Conservation (phyloP, 441 rosid genomes). For the Erodium texanum region DNA sequence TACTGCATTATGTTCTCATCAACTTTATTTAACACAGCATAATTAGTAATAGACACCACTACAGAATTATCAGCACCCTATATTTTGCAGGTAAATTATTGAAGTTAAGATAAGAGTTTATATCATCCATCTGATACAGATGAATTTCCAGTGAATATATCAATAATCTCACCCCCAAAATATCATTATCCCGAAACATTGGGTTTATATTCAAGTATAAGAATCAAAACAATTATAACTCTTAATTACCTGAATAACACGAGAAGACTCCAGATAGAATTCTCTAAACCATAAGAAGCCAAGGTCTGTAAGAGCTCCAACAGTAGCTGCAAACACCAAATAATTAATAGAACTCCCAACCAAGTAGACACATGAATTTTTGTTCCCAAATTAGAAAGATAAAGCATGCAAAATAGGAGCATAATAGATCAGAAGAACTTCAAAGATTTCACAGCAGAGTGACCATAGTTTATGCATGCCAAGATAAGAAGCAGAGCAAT, state of each 20-base stretch:
- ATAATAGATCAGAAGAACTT: no score
- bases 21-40: conserved; percentile 1
- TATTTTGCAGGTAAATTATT: neutral
- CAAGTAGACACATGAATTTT: conserved; percentile 7
- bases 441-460: no score
- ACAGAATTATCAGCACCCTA: neutral
- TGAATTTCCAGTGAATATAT: conserved; percentile 9
- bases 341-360: conserved; percentile 17
- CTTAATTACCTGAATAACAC: conserved; percentile 85
- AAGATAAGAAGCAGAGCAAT: no score
- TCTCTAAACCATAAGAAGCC: conserved; percentile 99
- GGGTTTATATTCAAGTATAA: conserved; percentile 13
- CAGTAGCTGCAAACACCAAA: conserved; percentile 54
- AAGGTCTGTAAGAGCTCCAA: conserved; percentile 81
- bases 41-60: neutral
- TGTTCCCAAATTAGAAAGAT: neutral
- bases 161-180: neutral
- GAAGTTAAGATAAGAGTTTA: neutral
- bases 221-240: conserved; percentile 8
- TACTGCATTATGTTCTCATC: neutral
- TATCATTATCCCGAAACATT: conserved; percentile 8
- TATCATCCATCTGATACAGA: conserved; percentile 3
- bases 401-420: no score
- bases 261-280: conserved; percentile 98
- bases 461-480: no score